Conservation (phyloP, 495 filamentous ascomycete genomes). For the Penicillium psychrofluorescens region DNA sequence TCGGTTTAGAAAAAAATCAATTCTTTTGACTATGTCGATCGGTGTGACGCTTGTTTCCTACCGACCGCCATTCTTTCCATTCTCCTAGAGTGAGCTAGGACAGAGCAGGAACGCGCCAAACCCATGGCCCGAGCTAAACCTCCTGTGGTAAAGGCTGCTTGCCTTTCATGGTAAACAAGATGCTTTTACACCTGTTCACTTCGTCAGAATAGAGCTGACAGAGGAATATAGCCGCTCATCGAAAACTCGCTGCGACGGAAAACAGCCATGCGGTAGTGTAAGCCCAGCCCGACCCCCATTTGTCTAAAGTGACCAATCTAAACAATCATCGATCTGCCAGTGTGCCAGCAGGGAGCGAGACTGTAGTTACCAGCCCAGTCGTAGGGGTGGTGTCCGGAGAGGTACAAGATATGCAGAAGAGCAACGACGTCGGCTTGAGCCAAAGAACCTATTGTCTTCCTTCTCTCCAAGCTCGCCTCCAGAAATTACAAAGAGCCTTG, state of each 20-base stretch:
- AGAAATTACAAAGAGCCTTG: constrained; percentile 5
- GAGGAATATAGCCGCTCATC: constrained; percentile 34
- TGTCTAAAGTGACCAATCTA: not conserved
- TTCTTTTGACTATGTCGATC: too few species aligned
- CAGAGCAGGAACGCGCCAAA: too few species aligned
- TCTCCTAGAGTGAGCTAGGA: too few species aligned
- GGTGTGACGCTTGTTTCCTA: too few species aligned
- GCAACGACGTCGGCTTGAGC: not conserved
- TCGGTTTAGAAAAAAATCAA: too few species aligned
- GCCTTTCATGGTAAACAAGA: constrained; percentile 40
- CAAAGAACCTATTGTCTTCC: not conserved
- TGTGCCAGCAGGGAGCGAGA: constrained; percentile 34
- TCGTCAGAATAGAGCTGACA: constrained; percentile 4
- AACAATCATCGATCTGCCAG: constrained; percentile 9
- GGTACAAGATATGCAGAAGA: constrained; percentile 11
- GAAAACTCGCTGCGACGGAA: constrained; percentile 45
- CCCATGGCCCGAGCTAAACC: constrained; percentile 24
- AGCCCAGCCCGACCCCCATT: not conserved
- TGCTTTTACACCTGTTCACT: not conserved
- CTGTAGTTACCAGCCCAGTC: constrained; percentile 43
- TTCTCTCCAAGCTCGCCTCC: not conserved
- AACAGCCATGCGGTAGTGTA: constrained; percentile 41
- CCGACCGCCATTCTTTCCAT: too few species aligned
- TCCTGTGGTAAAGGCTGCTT: constrained; percentile 40
- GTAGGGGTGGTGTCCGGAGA: constrained; percentile 39